Conservation (phyloP, 2,329 filamentous ascomycete genomes). For the Laburnicola sp. region DNA sequence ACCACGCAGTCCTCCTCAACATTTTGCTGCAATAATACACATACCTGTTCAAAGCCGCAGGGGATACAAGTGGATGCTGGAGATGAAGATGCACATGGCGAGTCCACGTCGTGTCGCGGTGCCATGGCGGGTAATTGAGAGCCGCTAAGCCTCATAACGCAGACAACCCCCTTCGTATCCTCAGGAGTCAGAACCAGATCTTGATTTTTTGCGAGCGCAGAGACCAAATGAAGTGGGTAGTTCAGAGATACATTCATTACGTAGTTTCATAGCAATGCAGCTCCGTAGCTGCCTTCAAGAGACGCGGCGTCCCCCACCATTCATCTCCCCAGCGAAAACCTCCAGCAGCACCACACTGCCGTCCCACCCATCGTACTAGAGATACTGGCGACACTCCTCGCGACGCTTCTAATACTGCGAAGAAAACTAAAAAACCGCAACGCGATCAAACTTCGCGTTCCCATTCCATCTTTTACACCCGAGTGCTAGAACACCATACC, state of each 20-base stretch:
- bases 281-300: neutral
- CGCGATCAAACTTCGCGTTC: neutral
- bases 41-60: no score
- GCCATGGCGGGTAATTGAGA: neutral
- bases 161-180: neutral
- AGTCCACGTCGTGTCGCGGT: no score
- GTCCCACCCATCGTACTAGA: neutral
- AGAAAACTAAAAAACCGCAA: neutral
- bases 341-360: neutral
- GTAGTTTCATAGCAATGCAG: conserved; percentile 10
- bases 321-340: neutral
- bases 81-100: neutral
- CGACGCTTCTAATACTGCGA: neutral
- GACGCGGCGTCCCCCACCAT: neutral
- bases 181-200: neutral
- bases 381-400: neutral
- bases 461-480: neutral
- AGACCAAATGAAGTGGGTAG: neutral
- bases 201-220: no score
- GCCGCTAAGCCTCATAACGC: neutral
- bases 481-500: neutral
- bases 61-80: neutral
- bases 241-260: conserved; percentile 14
- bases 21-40: no score
- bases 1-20: no score